A percentile compares a stretch with the other conserved stretches of the same genome.
Evolutionary conservation across 2,329 filamentous ascomycete genomes (phyloP).

Genomic region (Cladosporium oxysporum): DNA sequence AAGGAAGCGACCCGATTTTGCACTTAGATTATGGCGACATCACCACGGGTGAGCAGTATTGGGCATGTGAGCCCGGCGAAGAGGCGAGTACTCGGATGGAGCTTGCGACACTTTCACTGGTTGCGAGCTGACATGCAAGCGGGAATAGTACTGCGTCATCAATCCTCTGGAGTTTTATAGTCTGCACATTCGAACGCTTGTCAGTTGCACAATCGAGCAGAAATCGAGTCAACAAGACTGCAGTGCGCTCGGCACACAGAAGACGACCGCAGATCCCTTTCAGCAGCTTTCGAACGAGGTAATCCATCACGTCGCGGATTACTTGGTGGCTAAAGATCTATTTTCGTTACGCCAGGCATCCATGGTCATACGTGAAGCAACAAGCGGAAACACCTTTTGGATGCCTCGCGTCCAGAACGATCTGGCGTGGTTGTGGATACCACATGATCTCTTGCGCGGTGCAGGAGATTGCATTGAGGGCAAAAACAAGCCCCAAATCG

Average conservation of each 20-base stretch:
- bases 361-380: neutral
- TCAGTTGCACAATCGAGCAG: neutral
- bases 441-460: neutral
- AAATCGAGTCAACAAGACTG: neutral
- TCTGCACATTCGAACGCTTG: neutral
- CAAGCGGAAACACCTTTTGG: neutral
- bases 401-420: neutral
- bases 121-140: neutral
- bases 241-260: no score
- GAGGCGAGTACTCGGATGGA: neutral
- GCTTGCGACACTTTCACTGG: neutral
- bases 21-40: neutral
- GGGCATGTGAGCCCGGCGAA: neutral
- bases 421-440: neutral
- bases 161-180: neutral
- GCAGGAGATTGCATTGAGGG: neutral
- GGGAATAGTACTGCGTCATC: neutral
- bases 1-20: no score
- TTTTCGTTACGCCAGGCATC: neutral
- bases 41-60: neutral
- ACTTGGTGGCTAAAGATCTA: neutral
- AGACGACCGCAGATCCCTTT: neutral
- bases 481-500: neutral
- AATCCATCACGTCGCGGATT: neutral
- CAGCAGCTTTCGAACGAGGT: neutral